Conservation (phyloP, 169 alveolate species). For the Prorocentrum cordatum region DNA sequence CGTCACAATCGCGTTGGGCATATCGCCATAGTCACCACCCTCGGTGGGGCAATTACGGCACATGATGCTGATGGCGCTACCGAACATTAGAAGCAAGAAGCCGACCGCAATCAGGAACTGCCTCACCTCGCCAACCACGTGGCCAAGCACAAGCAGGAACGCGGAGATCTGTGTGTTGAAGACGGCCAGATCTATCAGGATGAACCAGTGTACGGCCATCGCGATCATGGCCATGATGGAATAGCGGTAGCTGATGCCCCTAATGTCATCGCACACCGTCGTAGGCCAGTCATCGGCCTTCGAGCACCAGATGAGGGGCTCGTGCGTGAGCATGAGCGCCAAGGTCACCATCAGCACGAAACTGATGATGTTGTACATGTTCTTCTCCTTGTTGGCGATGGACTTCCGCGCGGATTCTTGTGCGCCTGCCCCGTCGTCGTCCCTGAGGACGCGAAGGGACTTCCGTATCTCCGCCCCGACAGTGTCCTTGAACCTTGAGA, state of each 20-base stretch:
- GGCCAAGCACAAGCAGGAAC: constrained; percentile 54
- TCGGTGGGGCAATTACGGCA: neutral
- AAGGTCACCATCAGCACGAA: constrained; percentile 36
- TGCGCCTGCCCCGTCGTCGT: too few species aligned
- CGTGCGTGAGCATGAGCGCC: constrained; percentile 20
- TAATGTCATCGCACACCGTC: neutral
- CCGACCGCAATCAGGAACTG: constrained; percentile 29
- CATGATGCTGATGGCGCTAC: constrained; percentile 50
- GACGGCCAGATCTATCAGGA: constrained; percentile 54
- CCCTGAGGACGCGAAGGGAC: too few species aligned
- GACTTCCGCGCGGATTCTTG: too few species aligned
- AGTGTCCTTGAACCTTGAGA: constrained; percentile 32
- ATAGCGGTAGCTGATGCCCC: neutral
- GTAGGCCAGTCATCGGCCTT: constrained; percentile 29
- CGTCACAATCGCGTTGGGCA: constrained; percentile 40
- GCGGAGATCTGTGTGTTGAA: constrained; percentile 45
- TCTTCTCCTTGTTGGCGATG: too few species aligned
- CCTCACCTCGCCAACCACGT: neutral
- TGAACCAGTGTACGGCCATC: constrained; percentile 40
- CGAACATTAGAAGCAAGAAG: constrained; percentile 54
- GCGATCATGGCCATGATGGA: constrained; percentile 6
- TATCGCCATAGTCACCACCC: constrained; percentile 19
- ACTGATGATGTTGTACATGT: constrained; percentile 40
- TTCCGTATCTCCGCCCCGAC: constrained; percentile 11
- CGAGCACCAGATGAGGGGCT: constrained; percentile 24